Evolutionary conservation across 768 basidiomycete genomes (phyloP).

Genomic region (Vararia minispora): DNA sequence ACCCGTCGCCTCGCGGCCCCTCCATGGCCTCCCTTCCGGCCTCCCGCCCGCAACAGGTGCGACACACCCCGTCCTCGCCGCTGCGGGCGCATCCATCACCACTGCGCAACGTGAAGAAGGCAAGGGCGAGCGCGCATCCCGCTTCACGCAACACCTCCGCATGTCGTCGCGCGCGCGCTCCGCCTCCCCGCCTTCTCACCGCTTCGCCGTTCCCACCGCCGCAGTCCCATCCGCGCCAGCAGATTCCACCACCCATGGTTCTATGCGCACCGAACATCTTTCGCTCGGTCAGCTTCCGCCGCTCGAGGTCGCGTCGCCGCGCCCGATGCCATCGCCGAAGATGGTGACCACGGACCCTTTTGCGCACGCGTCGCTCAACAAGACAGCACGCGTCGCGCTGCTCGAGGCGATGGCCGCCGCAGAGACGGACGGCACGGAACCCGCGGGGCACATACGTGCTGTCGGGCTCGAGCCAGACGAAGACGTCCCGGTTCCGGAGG

Average conservation of each 20-base stretch:
- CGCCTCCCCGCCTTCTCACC: constrained; percentile 50
- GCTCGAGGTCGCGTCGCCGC: constrained; percentile 42
- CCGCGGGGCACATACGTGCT: too few relatives aligned
- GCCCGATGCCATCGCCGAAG: constrained; percentile 59
- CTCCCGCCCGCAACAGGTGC: constrained; percentile 24
- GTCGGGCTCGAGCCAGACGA: too few relatives aligned
- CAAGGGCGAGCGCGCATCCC: constrained; percentile 48
- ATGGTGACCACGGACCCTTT: constrained; percentile 34
- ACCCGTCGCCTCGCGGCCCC: constrained; percentile 23
- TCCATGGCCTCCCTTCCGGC: constrained; percentile 23
- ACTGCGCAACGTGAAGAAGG: constrained; percentile 37
- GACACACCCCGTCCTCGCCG: constrained; percentile 17
- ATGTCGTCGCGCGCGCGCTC: constrained; percentile 46
- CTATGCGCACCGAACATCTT: not conserved
- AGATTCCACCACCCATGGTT: constrained; percentile 3
- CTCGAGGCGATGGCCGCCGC: constrained; percentile 68
- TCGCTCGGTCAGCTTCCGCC: constrained; percentile 14
- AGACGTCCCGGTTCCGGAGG: constrained; percentile 27
- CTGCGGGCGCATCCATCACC: not conserved
- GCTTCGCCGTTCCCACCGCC: constrained; percentile 30
- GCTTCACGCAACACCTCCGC: constrained; percentile 48
- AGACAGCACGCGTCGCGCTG: constrained; percentile 51
- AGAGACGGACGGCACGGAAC: constrained; percentile 19
- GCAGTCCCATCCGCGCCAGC: constrained; percentile 10
- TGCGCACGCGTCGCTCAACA: constrained; percentile 26